A percentile compares a stretch with the other conserved stretches of the same genome.
phyloP scores from a whole-genome alignment of 208 protist species.

The Crithidia sp. region DNA sequence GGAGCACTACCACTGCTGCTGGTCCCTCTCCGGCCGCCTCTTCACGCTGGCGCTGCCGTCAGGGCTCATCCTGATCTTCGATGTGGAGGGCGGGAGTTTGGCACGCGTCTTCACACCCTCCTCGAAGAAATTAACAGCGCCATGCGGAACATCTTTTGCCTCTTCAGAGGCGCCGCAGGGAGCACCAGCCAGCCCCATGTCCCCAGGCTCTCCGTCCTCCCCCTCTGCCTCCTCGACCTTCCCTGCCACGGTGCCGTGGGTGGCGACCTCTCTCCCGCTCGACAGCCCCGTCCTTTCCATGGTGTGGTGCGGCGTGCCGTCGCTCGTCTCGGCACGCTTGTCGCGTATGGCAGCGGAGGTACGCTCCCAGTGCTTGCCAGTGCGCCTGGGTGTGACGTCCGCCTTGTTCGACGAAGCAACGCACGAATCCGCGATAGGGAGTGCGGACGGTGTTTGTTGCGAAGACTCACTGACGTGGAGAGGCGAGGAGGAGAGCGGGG shows the following conservation, averaged over 20 bases:
- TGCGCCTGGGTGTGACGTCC: constrained; percentile 27
- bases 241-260: constrained; percentile 8
- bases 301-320: constrained; percentile 34
- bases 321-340: constrained; percentile 10
- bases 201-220: constrained; percentile 1
- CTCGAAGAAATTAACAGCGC: neutral
- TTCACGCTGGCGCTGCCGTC: constrained; percentile 60
- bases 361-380: constrained; percentile 33
- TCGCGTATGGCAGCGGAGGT: constrained; percentile 11
- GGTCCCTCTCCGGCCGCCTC: constrained; percentile 78
- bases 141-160: neutral
- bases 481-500: neutral
- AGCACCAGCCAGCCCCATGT: neutral
- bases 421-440: neutral
- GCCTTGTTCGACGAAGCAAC: constrained; percentile 31
- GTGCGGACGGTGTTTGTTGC: neutral
- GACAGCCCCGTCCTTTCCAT: constrained; percentile 26
- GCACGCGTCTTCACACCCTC: constrained; percentile 46
- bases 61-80: constrained; percentile 58
- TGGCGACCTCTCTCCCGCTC: constrained; percentile 24
- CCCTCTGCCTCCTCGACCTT: neutral
- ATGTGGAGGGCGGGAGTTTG: constrained; percentile 74
- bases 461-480: too few species aligned
- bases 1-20: constrained; percentile 36
- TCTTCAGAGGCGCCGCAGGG: neutral